A percentile compares a stretch with the other conserved stretches of the same genome.
These are phyloP conservation scores for Penicillium turbatum DNA, from an alignment of 495 filamentous ascomycete genomes.

Conservation along the genomic window DNA sequence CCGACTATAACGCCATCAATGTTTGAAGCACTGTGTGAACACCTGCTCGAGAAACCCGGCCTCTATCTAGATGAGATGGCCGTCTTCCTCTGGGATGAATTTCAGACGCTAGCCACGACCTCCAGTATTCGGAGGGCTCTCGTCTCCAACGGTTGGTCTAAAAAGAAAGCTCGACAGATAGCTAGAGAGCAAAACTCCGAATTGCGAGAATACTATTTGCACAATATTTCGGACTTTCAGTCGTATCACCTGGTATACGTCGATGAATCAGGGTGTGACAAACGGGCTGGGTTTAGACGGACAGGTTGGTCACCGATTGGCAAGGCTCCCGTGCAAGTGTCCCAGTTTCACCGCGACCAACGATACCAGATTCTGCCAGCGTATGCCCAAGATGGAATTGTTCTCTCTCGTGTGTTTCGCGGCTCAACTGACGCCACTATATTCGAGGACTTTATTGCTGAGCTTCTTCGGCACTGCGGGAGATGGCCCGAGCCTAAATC, in stretches of 20 bases:
- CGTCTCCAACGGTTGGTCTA: conserved; percentile 7
- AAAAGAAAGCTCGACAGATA: conserved; percentile 10
- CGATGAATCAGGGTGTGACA: conserved; percentile 31
- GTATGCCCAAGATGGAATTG: conserved; percentile 33
- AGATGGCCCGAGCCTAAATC: conserved; percentile 27
- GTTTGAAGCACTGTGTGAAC: too few species aligned
- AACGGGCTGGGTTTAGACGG: conserved; percentile 20
- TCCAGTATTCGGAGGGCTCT: conserved; percentile 6
- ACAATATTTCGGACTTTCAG: conserved; percentile 29
- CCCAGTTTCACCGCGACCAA: conserved; percentile 24
- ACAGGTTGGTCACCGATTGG: conserved; percentile 27
- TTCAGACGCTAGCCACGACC: not conserved
- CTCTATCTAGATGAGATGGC: conserved; percentile 2
- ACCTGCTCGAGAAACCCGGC: too few species aligned
- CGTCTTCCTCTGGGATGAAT: conserved; percentile 17
- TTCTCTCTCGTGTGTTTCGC: conserved; percentile 25
- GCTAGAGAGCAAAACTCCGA: conserved; percentile 29
- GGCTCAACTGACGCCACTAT: conserved; percentile 30
- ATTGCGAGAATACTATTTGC: conserved; percentile 31
- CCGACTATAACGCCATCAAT: too few species aligned
- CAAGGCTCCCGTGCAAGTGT: conserved; percentile 25
- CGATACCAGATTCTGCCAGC: conserved; percentile 36
- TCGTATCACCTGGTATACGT: conserved; percentile 10
- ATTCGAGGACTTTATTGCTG: conserved; percentile 37
- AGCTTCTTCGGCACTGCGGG: conserved; percentile 30